These are phyloP conservation scores for Leucocoprinus sp. DNA, from an alignment of 768 basidiomycete genomes.

Conservation along the genomic window DNA sequence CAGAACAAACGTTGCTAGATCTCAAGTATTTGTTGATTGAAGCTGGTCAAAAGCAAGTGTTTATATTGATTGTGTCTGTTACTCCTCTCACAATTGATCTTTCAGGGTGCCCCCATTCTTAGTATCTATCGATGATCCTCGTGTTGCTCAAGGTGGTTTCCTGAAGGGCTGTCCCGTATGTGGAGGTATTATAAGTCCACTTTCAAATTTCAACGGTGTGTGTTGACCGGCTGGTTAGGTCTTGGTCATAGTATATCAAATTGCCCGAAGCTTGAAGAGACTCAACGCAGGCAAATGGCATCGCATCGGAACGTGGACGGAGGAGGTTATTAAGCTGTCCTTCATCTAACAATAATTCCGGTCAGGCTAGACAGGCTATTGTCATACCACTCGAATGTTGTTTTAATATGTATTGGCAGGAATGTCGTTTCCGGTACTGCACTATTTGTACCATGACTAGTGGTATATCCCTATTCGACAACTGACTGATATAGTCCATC, in stretches of 20 bases:
- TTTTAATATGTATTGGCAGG: too few relatives aligned
- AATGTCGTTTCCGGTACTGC: too few relatives aligned
- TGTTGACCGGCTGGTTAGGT: slow-evolving; percentile 34
- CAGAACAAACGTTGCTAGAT: slow-evolving; percentile 93
- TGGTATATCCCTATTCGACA: too few relatives aligned
- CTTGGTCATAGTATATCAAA: slow-evolving; percentile 91
- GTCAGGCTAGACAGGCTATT: too few relatives aligned
- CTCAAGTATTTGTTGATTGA: slow-evolving; percentile 95
- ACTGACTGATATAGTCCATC: too few relatives aligned
- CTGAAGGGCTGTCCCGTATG: slow-evolving; percentile 92
- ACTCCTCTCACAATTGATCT: slow-evolving; percentile 7
- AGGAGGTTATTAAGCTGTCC: slow-evolving; percentile 33
- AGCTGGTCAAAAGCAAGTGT: slow-evolving; percentile 86
- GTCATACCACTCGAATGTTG: too few relatives aligned
- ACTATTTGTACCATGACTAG: too few relatives aligned
- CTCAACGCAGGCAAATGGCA: slow-evolving; percentile 84
- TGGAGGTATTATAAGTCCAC: slow-evolving; percentile 59
- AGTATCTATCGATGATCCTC: slow-evolving; percentile 82
- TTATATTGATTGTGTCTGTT: neutral
- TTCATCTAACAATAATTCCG: neutral
- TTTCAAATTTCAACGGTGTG: neutral
- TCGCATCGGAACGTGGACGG: slow-evolving; percentile 67
- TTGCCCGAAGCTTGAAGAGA: slow-evolving; percentile 95
- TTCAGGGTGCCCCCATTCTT: slow-evolving; percentile 90
- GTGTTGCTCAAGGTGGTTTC: slow-evolving; percentile 66